Conservation (phyloP, 495 filamentous ascomycete species). For the Oidiodendron maius region DNA sequence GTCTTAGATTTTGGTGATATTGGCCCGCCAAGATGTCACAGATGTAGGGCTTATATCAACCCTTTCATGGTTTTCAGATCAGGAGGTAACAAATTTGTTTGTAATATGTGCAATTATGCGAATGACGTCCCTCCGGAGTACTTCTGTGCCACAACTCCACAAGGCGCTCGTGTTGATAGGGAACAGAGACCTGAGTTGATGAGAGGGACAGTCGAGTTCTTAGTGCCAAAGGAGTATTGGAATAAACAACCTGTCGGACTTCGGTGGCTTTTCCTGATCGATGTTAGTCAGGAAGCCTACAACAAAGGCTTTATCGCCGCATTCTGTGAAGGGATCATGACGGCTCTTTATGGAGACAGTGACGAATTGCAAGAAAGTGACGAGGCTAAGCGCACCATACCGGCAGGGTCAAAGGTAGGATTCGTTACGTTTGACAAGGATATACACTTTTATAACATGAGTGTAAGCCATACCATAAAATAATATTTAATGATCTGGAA, state of each 20-base stretch:
- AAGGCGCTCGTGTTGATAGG: constrained; percentile 81
- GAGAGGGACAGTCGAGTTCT: constrained; percentile 88
- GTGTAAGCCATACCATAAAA: constrained; percentile 42
- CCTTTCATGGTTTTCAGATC: constrained; percentile 97
- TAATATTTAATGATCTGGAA: neutral
- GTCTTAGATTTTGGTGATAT: constrained; percentile 91
- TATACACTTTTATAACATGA: constrained; percentile 95
- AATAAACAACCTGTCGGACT: constrained; percentile 87
- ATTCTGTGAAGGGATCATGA: constrained; percentile 83
- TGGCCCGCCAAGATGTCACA: constrained; percentile 86
- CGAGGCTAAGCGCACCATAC: constrained; percentile 55
- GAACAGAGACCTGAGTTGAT: constrained; percentile 85
- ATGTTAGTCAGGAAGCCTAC: constrained; percentile 83
- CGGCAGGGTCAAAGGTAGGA: constrained; percentile 78
- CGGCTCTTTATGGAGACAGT: constrained; percentile 69
- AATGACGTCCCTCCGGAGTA: constrained; percentile 93
- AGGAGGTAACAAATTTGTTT: constrained; percentile 93
- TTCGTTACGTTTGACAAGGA: constrained; percentile 95
- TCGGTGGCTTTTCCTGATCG: constrained; percentile 85
- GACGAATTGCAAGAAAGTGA: constrained; percentile 33
- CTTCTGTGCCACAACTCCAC: constrained; percentile 83
- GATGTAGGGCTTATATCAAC: constrained; percentile 96
- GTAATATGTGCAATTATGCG: constrained; percentile 96
- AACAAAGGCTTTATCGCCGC: constrained; percentile 87
- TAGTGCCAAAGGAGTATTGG: constrained; percentile 98